Percentiles rank a stretch among this genome's conserved stretches.
Evolutionary conservation across 164 flowering plant genomes (phyloP).

Genomic region (Stephania cephalantha): DNA sequence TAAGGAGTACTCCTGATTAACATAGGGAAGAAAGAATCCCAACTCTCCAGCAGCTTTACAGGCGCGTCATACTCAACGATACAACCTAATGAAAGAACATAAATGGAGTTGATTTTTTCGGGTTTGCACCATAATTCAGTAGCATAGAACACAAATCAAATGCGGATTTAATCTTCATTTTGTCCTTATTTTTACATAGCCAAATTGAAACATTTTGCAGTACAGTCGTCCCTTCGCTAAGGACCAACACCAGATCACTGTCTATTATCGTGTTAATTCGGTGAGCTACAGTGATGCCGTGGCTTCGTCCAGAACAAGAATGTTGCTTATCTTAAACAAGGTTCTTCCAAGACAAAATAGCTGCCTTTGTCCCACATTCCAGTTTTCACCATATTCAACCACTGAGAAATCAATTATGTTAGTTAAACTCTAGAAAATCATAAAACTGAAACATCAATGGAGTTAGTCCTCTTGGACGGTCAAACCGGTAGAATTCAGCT

Average conservation of each 20-base stretch:
- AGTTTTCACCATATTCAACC: constrained; percentile 89
- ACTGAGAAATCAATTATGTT: constrained; percentile 33
- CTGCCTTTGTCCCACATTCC: constrained; percentile 95
- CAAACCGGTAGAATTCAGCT: too few species aligned
- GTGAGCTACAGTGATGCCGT: constrained; percentile 55
- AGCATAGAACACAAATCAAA: neutral
- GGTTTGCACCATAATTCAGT: neutral
- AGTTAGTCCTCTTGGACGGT: too few species aligned
- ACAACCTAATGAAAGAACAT: constrained; percentile 49
- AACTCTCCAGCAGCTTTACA: constrained; percentile 57
- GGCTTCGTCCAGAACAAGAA: constrained; percentile 92
- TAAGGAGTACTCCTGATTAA: constrained; percentile 81
- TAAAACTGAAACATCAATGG: too few species aligned
- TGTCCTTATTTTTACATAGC: neutral
- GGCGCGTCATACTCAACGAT: constrained; percentile 80
- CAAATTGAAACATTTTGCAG: neutral
- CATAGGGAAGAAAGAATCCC: constrained; percentile 77
- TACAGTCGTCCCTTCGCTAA: constrained; percentile 65
- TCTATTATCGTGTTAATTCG: constrained; percentile 34
- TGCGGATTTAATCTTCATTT: neutral
- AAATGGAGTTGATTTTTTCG: neutral
- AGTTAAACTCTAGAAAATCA: too few species aligned
- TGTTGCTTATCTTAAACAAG: constrained; percentile 73
- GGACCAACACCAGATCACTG: constrained; percentile 59
- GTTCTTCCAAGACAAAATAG: constrained; percentile 88